Base-by-base conservation (phyloP, 495 filamentous ascomycete species). In the Xanthoparmelia taractica region DNA sequence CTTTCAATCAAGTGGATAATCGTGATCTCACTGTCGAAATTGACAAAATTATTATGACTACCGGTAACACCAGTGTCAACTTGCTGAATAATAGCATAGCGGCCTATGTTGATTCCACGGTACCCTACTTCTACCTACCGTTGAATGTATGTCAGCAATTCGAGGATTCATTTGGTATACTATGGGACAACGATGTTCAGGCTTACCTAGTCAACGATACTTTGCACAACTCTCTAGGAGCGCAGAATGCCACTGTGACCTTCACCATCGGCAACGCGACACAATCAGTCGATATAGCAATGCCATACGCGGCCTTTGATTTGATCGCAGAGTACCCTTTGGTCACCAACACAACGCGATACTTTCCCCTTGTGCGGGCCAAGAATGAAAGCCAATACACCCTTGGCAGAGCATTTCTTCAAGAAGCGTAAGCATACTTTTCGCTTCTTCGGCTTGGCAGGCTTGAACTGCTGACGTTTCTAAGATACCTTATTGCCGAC, bases 111-210 rank as follows among this genome's bases (percentile, higher is more conserved):
- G 81, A 85, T 69, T 84, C 82, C 18, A 79, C 77, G 5, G 74
- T 81, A 31, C 73, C 83, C 1, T 77, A 82, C 59, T 67, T 85
- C 13, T 84, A 78, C 75, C 78, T 85, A 3, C 83, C 83, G 1
- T 59, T 71, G 2, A 68, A 74, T 7, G 75, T 77, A 4, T 85
- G 82, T 67, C 57, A 79, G 37, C 70, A 68, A 8, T 85, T 85
- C 63, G 82, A 85, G 66, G 57, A 72, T 33, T 75, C 78, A 0
- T 84, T 85, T 66, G 78, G 76, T 13, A 69, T 85, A 1, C 73
- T 57, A 3, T 76, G 77, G 58, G 75, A 84, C 66, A 66, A 69
- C 12, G 67, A 63, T 2, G 74, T 71, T 4, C 71, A 76, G 11
- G 69, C 80, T 23, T 85, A 85, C 63, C 69, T 83, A 8, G 73